Base-by-base conservation (phyloP, 768 basidiomycete species). In the Crepidotus variabilis region DNA sequence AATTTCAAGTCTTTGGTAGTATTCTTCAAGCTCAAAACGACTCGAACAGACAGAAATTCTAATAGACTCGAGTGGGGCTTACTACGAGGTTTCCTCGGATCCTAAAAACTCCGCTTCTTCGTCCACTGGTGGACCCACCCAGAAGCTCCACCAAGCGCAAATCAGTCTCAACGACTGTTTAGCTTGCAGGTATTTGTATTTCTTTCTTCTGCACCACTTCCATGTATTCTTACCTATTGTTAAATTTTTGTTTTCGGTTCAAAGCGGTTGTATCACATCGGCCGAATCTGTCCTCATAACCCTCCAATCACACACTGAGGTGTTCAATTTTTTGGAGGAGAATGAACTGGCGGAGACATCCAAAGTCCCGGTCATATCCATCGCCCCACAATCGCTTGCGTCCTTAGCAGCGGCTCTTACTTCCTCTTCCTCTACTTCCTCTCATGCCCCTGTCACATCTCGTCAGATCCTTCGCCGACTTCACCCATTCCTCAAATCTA, bases 231-330 rank as follows among this genome's bases (percentile, higher is more conserved):
- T 36, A 56, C 13, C 8, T 48, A 43, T 50, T 33, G n/a, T n/a
- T n/a, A n/a, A n/a, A n/a, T n/a, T 47, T 45, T 24, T 21, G 14
- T 21, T 36, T 10, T 51, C 28, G 3, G 50, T 47, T 21, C 48
- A 23, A 48, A 97, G 96, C 57, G 97, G 97, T 2, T 99, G 97
- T 67, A 98, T 99, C 64, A 99, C 97, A 2, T 98, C 96, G 36
- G 96, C 96, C 21, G 96, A 99, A 77, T 96, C 94, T 18, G 87
- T 98, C 47, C 82, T 99, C 57, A 97, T 99, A 66, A 94, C 94
- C 11, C 79, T 97, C 35, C 96, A 99, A 70, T 96, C 94, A 6
- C 95, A 98, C 65, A 83, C 83, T 14, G 95, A 99, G 70, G 95
- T 98, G 2, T 82, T 96, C 48, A 81, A 82, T 49, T 88, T 93